A percentile compares a stretch with the other conserved stretches of the same genome.
phyloP scores from a whole-genome alignment of 805 yeast species.

The Sugiyamaella lignohabitans region DNA sequence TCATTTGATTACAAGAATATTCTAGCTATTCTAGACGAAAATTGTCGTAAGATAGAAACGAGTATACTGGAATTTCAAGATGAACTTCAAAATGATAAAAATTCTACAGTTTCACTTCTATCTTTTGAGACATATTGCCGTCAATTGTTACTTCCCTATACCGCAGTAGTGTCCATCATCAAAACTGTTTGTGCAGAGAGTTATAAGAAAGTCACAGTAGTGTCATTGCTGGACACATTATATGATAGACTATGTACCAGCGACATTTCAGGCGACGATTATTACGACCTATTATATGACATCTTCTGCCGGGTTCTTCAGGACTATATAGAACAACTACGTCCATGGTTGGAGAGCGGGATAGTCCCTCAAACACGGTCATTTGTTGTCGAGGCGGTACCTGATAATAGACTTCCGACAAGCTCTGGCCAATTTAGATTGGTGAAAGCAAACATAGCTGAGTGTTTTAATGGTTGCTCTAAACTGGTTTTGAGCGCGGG shows the following conservation, averaged over 20 bases:
- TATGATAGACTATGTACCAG: not conserved
- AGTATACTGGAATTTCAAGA: slow-evolving; percentile 8
- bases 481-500: too few relatives aligned
- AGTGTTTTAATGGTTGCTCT: too few relatives aligned
- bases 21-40: slow-evolving; percentile 11
- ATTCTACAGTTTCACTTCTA: slow-evolving; percentile 5
- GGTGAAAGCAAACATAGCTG: too few relatives aligned
- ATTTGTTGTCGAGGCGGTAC: too few relatives aligned
- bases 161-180: slow-evolving; percentile 5
- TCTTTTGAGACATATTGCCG: not conserved
- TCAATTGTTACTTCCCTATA: slow-evolving; percentile 6
- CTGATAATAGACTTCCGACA: not conserved
- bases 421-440: too few relatives aligned
- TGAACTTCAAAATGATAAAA: slow-evolving; percentile 1
- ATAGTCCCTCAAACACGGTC: too few relatives aligned
- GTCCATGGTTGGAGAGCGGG: not conserved
- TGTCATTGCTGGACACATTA: slow-evolving; percentile 8
- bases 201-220: not conserved
- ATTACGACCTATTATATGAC: not conserved
- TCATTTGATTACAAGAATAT: slow-evolving; percentile 10
- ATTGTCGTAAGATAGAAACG: slow-evolving; percentile 4
- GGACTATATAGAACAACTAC: not conserved
- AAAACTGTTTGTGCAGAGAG: not conserved
- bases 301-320: not conserved
- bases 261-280: not conserved